phyloP scores from a whole-genome alignment of 352 stramenopile genomes.

The Thalassiosira livingstoniorum region DNA sequence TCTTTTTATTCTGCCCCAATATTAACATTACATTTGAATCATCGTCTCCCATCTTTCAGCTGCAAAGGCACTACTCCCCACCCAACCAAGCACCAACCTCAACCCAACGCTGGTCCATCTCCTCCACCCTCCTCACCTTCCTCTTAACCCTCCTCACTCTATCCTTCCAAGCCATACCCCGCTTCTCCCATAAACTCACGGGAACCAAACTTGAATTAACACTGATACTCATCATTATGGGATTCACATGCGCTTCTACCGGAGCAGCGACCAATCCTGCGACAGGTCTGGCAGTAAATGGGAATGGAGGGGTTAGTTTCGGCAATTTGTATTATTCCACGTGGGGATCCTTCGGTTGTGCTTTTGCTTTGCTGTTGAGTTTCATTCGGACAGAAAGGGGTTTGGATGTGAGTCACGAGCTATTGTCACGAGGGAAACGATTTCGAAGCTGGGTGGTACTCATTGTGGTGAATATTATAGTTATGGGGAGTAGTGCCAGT shows the following conservation, averaged over 20 bases:
- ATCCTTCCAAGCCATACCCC: slow-evolving; percentile 4
- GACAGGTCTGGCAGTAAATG: slow-evolving; percentile 66
- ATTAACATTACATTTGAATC: too few relatives aligned
- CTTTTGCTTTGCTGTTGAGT: slow-evolving; percentile 57
- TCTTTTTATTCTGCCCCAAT: too few relatives aligned
- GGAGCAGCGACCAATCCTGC: slow-evolving; percentile 66
- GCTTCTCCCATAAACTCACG: neutral
- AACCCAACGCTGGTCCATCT: slow-evolving; percentile 38
- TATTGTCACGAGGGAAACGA: slow-evolving; percentile 61
- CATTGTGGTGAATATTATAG: slow-evolving; percentile 67
- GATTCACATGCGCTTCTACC: slow-evolving; percentile 65
- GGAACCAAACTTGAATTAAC: slow-evolving; percentile 73
- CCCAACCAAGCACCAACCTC: slow-evolving; percentile 13
- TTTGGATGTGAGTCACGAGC: slow-evolving; percentile 69
- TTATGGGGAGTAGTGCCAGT: slow-evolving; percentile 73
- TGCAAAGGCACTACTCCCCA: slow-evolving; percentile 32
- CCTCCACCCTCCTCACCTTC: slow-evolving; percentile 45
- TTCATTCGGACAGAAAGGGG: slow-evolving; percentile 71
- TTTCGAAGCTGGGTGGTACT: slow-evolving; percentile 72
- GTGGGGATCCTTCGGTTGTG: slow-evolving; percentile 67
- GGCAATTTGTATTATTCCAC: slow-evolving; percentile 65
- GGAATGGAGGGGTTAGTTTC: slow-evolving; percentile 41
- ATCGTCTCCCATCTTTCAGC: slow-evolving; percentile 16
- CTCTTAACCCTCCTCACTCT: slow-evolving; percentile 42
- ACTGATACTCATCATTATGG: slow-evolving; percentile 56